Percentiles rank a stretch among this genome's conserved stretches.
Conservation (phyloP, 495 filamentous ascomycete species). For the Rhypophila decipiens region DNA sequence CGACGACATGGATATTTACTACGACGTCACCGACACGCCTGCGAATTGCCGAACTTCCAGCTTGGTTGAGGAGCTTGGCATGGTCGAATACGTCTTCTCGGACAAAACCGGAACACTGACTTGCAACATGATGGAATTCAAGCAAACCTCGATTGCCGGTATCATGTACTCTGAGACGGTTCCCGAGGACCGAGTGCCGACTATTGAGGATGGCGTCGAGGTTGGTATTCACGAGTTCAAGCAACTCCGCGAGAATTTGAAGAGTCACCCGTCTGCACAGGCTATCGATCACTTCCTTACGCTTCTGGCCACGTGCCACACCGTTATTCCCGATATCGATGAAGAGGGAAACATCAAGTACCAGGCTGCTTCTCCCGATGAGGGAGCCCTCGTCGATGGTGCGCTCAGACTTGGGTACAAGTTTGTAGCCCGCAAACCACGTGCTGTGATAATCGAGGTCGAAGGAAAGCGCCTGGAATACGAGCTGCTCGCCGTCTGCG, state of each 20-base stretch:
- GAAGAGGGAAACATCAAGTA: constrained; percentile 85
- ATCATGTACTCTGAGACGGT: constrained; percentile 92
- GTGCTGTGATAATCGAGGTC: constrained; percentile 72
- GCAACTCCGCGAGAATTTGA: constrained; percentile 62
- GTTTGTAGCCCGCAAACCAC: constrained; percentile 85
- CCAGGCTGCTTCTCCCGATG: constrained; percentile 95
- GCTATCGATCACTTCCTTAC: constrained; percentile 87
- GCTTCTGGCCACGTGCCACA: constrained; percentile 88
- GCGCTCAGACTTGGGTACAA: constrained; percentile 78
- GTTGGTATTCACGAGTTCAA: constrained; percentile 86
- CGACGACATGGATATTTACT: constrained; percentile 96
- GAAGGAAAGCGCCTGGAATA: constrained; percentile 70
- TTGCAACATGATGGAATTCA: constrained; percentile 99
- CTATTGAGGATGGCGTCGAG: constrained; percentile 65
- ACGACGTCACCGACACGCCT: constrained; percentile 90
- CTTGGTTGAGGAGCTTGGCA: constrained; percentile 93
- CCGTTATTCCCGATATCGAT: constrained; percentile 86
- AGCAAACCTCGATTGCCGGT: constrained; percentile 85
- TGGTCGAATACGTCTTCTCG: constrained; percentile 98
- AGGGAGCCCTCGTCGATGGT: constrained; percentile 92
- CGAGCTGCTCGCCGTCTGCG: constrained; percentile 90
- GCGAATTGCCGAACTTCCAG: constrained; percentile 94
- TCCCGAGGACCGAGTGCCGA: constrained; percentile 82
- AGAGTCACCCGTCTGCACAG: constrained; percentile 57
- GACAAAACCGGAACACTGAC: constrained; percentile 99